Evolutionary conservation across 2,329 filamentous ascomycete genomes (phyloP), one percentile per base, ranked within the genome.

Genomic region (Fusarium sp.): DNA sequence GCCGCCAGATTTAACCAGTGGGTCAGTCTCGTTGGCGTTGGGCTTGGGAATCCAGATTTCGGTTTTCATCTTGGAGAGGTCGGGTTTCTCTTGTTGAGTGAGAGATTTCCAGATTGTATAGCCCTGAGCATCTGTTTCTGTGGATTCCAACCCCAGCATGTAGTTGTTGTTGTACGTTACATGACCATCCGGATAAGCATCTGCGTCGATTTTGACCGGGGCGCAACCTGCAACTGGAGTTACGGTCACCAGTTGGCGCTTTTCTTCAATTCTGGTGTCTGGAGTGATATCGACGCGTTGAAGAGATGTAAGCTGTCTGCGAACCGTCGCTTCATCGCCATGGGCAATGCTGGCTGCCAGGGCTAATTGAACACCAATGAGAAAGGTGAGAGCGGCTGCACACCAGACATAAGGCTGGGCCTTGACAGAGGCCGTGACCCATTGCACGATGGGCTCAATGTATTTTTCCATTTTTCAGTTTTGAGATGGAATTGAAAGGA

Each of bases 341-440:
- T 66, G 55, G 6, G 45, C 24, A 12, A 66, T 52, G 1, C 25
- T 44, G 4, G 59, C 49, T 6, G 62, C 63, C n/a, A 66, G 12
- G 0, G 50, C 43, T 9, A 66, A 24, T 22, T 66, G 62, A 5
- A 61, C 25, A 6, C 63, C 38, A 4, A 66, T 59, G 2, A 66
- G 63, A 61, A 66, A 55, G 8, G 55, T 55, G 7, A 66, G 49
- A 8, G 55, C 49, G 12, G n/a, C n/a, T 3, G 55, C 38, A 16
- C 62, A 34, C 62, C 62, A 66, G 16, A 50, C 14, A 5, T 66
- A 66, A 8, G 62, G 62, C 2, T 54, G 63, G 11, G 52, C 4
- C 18, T 65, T 65, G 4, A 15, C 15, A 0, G 62, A 34, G 5
- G 51, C 22, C 11, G 27, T 4, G 1, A 59, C 5, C 60, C 51